Evolutionary conservation across 192 early-diverging fungal genomes (phyloP), one percentile per base, ranked within the genome.

Genomic region (Spinellus fusiger): DNA sequence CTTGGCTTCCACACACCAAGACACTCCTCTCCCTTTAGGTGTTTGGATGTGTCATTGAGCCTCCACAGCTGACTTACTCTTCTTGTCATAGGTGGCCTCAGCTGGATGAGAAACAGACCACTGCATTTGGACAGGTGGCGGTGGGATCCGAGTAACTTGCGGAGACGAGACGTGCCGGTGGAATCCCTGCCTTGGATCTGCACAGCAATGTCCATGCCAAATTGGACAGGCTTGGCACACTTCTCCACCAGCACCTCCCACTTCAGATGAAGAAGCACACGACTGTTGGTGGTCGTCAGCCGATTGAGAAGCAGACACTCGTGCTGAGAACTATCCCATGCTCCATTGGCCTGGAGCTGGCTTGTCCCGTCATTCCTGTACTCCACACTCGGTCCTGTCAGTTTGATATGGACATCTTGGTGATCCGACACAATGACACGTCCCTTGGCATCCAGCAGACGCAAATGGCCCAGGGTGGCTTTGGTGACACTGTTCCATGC

Each of bases 281-380:
- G 80, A 60, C 79, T 76, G n/a, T 72, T 65, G 12, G 83, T 67
- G 26, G 62, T 54, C 0, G 89, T 91, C 8, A 86, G 74, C 34
- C 75, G 52, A 56, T 92, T 86, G 15, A 92, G 68, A 44, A 86
- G 74, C 0, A 78, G 60, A 0, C 82, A 85, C 6, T 83, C 88
- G 48, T 89, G 84, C 0, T 90, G 77, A 0, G 88, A 88, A 10
- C 86, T 87, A 51, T 92, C 89, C 89, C 89, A 92, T 6, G 88
- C 71, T 22, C 80, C 82, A 5, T 77, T 71, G 6, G 78, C 74
- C 18, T 66, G 46, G 2, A 88, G 50, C 10, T 81, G 80, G 54
- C 84, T 81, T 1, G 86, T 85, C 13, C 88, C 88, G 54, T 89
- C 83, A 3, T 58, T 67, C 0, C 82, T 74, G 28, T 79, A 77